A percentile compares a stretch with the other conserved stretches of the same genome.
These are phyloP conservation scores for Nelumbo lutea DNA, from an alignment of 164 flowering plant species.

Conservation along the genomic window DNA sequence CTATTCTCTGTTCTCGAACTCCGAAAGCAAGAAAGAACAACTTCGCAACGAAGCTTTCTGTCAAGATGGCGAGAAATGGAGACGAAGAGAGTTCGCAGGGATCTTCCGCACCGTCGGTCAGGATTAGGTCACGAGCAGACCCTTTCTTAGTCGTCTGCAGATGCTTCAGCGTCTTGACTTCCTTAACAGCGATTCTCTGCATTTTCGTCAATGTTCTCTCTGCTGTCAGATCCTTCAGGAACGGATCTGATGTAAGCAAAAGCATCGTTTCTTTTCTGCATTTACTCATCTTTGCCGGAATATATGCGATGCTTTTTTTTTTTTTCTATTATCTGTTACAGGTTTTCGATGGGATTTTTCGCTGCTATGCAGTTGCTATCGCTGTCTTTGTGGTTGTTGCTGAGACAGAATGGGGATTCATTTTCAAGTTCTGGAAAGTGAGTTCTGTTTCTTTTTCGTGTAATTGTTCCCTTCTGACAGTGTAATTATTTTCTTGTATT, in stretches of 20 bases:
- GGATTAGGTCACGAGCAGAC: slow-evolving; percentile 39
- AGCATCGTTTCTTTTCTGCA: not conserved
- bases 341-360: slow-evolving; percentile 91
- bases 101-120: slow-evolving; percentile 1
- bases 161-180: slow-evolving; percentile 67
- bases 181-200: slow-evolving; percentile 60
- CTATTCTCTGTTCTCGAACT: no score
- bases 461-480: not conserved
- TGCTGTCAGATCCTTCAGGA: slow-evolving; percentile 67
- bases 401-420: slow-evolving; percentile 89
- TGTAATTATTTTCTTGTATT: not conserved
- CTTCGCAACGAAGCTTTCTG: not conserved
- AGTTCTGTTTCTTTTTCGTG: slow-evolving; percentile 5
- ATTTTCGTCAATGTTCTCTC: slow-evolving; percentile 65
- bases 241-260: slow-evolving; percentile 55
- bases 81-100: slow-evolving; percentile 11
- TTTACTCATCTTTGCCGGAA: not conserved
- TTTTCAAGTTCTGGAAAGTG: slow-evolving; percentile 79
- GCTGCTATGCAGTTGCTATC: slow-evolving; percentile 80
- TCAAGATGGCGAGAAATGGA: slow-evolving; percentile 13
- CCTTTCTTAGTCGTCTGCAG: slow-evolving; percentile 62
- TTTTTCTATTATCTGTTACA: slow-evolving; percentile 15
- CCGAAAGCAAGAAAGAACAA: not conserved
- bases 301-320: not conserved
- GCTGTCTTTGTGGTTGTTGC: slow-evolving; percentile 67